Percentiles rank a stretch among this genome's conserved stretches.
These are phyloP conservation scores for Gossypium davidsonii DNA, from an alignment of 441 rosid species.

Conservation along the genomic window DNA sequence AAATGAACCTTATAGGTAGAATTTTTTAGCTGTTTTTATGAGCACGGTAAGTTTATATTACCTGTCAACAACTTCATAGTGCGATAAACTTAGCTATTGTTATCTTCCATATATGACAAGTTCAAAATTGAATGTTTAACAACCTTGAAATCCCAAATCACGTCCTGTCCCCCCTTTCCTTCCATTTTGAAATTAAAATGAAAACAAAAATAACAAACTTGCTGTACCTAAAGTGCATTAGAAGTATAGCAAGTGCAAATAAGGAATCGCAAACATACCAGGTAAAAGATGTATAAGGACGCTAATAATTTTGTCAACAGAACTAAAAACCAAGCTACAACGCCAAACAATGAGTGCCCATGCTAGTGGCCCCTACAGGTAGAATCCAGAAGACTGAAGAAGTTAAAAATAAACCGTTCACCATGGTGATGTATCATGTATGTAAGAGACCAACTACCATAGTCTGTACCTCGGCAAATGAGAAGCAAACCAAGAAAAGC, in stretches of 20 bases:
- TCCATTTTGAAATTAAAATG: background rate
- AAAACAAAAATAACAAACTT: background rate
- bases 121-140: background rate
- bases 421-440: background rate
- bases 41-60: background rate
- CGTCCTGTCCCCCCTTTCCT: background rate
- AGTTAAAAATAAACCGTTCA: constrained; percentile 6
- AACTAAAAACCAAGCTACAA: constrained; percentile 94
- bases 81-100: background rate
- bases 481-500: constrained; percentile 95
- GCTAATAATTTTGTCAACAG: constrained; percentile 81
- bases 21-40: background rate
- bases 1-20: background rate
- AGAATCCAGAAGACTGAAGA: constrained; percentile 14
- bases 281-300: constrained; percentile 96
- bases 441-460: background rate
- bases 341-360: constrained; percentile 98
- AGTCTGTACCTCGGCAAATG: constrained; percentile 82
- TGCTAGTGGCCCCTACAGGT: constrained; percentile 81
- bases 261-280: constrained; percentile 40
- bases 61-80: background rate
- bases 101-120: background rate
- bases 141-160: background rate
- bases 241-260: background rate
- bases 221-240: background rate